phyloP scores from a whole-genome alignment of 768 basidiomycete genomes.

The Trametes sanguinea region DNA sequence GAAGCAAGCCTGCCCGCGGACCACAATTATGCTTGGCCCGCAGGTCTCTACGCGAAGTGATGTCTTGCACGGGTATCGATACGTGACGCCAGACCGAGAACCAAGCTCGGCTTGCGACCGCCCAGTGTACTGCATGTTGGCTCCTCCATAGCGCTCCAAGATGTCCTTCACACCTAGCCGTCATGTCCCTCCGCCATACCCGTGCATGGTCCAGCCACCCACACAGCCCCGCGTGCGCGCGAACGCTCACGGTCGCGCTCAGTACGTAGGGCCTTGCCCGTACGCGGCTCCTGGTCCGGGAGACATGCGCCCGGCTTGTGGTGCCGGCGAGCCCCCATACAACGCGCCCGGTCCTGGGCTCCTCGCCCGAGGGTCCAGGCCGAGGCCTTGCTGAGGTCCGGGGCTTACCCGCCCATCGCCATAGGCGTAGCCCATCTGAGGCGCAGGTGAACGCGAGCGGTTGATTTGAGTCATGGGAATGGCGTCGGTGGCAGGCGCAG shows the following conservation, averaged over 20 bases:
- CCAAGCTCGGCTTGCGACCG: slow-evolving; percentile 12
- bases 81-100: slow-evolving; percentile 1
- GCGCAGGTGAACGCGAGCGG: slow-evolving; percentile 30
- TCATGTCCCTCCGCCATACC: not conserved
- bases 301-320: slow-evolving; percentile 39
- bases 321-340: slow-evolving; percentile 20
- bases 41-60: not conserved
- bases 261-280: slow-evolving; percentile 29
- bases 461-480: slow-evolving; percentile 74
- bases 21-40: not conserved
- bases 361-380: slow-evolving; percentile 18
- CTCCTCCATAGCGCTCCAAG: slow-evolving; percentile 6
- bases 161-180: not conserved
- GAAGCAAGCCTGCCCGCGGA: not conserved
- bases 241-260: not conserved
- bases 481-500: slow-evolving; percentile 69
- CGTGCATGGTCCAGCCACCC: slow-evolving; percentile 28
- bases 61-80: slow-evolving; percentile 7
- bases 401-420: slow-evolving; percentile 21
- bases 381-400: slow-evolving; percentile 15
- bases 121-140: not conserved
- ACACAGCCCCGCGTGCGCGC: slow-evolving; percentile 2
- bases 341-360: slow-evolving; percentile 22
- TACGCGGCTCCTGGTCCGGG: slow-evolving; percentile 53
- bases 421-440: slow-evolving; percentile 20